Percentiles rank a stretch among this genome's conserved stretches.
Evolutionary conservation across 371 early-diverging fungal species (phyloP).

Genomic region (Sporodiniella umbellata): DNA sequence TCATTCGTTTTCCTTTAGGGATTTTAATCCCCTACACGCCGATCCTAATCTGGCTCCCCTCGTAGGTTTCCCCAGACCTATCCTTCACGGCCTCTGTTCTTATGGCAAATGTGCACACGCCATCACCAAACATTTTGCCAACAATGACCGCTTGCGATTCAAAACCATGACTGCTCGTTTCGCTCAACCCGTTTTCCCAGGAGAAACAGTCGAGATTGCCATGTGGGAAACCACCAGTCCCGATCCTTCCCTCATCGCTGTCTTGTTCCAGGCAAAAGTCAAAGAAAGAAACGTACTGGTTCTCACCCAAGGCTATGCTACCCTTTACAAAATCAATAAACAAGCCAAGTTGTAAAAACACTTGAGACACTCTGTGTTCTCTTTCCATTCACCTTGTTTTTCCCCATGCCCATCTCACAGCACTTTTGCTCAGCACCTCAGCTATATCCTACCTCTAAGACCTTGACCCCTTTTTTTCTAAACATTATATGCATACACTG

Average conservation of each 20-base stretch:
- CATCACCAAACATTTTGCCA: constrained; percentile 50
- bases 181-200: constrained; percentile 68
- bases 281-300: constrained; percentile 49
- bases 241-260: constrained; percentile 32
- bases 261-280: constrained; percentile 51
- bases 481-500: no score
- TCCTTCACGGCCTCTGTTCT: constrained; percentile 69
- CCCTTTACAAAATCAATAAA: constrained; percentile 28
- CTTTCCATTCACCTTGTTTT: no score
- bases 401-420: no score
- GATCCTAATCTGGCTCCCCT: constrained; percentile 56
- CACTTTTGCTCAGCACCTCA: no score
- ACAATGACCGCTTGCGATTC: constrained; percentile 50
- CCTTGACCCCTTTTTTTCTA: no score
- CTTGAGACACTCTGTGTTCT: constrained; percentile 8
- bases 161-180: constrained; percentile 63
- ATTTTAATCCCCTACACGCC: constrained; percentile 69
- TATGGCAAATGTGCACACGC: constrained; percentile 60
- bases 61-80: constrained; percentile 64
- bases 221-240: constrained; percentile 62
- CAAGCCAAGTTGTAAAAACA: constrained; percentile 27
- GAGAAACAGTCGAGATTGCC: constrained; percentile 54
- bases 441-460: no score
- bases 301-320: constrained; percentile 45
- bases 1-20: constrained; percentile 23